phyloP scores from a whole-genome alignment of 805 yeast genomes.

The Ogataea pilisensis region DNA sequence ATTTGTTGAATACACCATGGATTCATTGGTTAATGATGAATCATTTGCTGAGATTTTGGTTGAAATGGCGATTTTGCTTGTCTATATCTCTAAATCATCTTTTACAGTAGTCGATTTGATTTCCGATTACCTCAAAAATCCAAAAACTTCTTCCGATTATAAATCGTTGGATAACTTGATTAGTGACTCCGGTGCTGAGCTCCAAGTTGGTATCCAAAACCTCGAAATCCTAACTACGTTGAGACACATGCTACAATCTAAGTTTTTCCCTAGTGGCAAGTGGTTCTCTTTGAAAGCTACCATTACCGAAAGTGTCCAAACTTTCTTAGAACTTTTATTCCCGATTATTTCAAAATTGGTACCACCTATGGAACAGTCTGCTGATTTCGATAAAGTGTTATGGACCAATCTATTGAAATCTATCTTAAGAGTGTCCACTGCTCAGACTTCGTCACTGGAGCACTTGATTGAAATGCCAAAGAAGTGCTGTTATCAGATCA shows the following conservation, averaged over 20 bases:
- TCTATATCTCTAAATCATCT: constrained; percentile 44
- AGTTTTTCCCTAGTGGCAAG: constrained; percentile 59
- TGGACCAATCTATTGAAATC: constrained; percentile 69
- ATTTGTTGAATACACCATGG: constrained; percentile 59
- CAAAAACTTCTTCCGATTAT: constrained; percentile 7
- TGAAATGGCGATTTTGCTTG: constrained; percentile 62
- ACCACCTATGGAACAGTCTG: constrained; percentile 49
- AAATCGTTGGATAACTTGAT: constrained; percentile 9
- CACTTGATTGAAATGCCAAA: constrained; percentile 70
- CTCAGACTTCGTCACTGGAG: constrained; percentile 67
- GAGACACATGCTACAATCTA: constrained; percentile 47
- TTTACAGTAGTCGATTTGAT: constrained; percentile 6
- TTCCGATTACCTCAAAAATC: constrained; percentile 1
- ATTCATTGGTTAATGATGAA: constrained; percentile 69
- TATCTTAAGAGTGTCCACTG: constrained; percentile 53
- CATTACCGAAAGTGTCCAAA: constrained; percentile 51
- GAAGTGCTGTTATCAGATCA: constrained; percentile 60
- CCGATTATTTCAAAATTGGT: constrained; percentile 46
- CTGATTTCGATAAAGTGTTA: constrained; percentile 50
- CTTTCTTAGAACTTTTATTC: constrained; percentile 48
- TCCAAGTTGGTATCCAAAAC: constrained; percentile 6
- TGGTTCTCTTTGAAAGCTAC: constrained; percentile 71
- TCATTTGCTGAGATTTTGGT: constrained; percentile 65
- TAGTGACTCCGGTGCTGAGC: constrained; percentile 6
- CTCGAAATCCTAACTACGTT: constrained; percentile 30